These are phyloP conservation scores for Neurospora sp. DNA, from an alignment of 495 filamentous ascomycete species.

Conservation along the genomic window DNA sequence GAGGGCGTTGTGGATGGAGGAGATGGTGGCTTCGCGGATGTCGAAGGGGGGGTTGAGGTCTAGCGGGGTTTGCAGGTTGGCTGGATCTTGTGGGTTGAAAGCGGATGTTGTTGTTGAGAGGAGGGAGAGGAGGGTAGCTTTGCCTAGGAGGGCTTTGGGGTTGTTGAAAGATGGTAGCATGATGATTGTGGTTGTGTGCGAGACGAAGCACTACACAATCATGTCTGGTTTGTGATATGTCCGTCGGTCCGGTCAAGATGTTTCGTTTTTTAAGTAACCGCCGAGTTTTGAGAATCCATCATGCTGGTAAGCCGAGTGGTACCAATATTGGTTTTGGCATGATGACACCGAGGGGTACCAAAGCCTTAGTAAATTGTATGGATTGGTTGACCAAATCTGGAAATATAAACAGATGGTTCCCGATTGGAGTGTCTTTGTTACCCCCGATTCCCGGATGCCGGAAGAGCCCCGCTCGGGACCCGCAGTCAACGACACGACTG, in stretches of 20 bases:
- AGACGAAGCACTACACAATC: neutral
- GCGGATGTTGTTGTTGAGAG: neutral
- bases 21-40: conserved; percentile 45
- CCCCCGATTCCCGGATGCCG: neutral
- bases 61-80: neutral
- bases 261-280: neutral
- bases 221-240: neutral
- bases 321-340: neutral
- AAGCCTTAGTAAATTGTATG: neutral
- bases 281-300: neutral
- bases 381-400: neutral
- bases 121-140: neutral
- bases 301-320: neutral
- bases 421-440: neutral
- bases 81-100: neutral
- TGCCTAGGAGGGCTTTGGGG: neutral
- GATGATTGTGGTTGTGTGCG: neutral
- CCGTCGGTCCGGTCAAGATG: neutral
- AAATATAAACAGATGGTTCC: neutral
- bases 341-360: neutral
- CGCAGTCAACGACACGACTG: neutral
- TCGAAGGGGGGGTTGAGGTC: conserved; percentile 27
- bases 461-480: neutral
- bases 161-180: neutral
- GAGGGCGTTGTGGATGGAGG: conserved; percentile 41